Evolutionary conservation across 2,329 filamentous ascomycete genomes (phyloP).

Genomic region (Domatiomyces globalis): DNA sequence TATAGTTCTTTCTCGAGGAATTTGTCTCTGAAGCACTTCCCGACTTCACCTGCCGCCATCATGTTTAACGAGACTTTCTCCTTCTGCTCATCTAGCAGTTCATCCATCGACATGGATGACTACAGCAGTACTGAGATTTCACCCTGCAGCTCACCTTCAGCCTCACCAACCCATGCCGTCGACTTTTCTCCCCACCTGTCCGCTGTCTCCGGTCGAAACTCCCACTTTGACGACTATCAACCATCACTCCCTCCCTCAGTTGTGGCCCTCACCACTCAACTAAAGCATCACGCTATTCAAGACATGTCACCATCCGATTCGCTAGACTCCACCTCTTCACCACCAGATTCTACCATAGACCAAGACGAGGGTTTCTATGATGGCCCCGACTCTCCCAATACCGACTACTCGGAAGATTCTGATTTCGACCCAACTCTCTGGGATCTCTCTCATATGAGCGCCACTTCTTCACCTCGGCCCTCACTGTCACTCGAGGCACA

Average conservation of each 20-base stretch:
- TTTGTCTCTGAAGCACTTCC: not conserved
- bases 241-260: slow-evolving; percentile 13
- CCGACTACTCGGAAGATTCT: slow-evolving; percentile 10
- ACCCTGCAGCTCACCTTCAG: slow-evolving; percentile 15
- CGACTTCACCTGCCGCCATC: slow-evolving; percentile 1
- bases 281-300: slow-evolving; percentile 14
- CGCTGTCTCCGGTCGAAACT: slow-evolving; percentile 7
- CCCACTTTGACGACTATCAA: slow-evolving; percentile 15
- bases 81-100: slow-evolving; percentile 11
- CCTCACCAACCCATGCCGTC: slow-evolving; percentile 8
- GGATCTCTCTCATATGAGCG: slow-evolving; percentile 16
- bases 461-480: slow-evolving; percentile 16
- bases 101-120: slow-evolving; percentile 6
- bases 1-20: not conserved
- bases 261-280: slow-evolving; percentile 14
- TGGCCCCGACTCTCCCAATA: slow-evolving; percentile 14
- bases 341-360: slow-evolving; percentile 2
- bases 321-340: not conserved
- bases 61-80: slow-evolving; percentile 20
- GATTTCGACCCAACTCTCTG: slow-evolving; percentile 17
- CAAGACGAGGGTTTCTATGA: slow-evolving; percentile 18
- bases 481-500: slow-evolving; percentile 18
- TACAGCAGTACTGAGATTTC: slow-evolving; percentile 15
- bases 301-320: slow-evolving; percentile 12
- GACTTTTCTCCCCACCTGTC: not conserved